phyloP scores from a whole-genome alignment of 331 rosid genomes.

The Erythrophleum ivorense region DNA sequence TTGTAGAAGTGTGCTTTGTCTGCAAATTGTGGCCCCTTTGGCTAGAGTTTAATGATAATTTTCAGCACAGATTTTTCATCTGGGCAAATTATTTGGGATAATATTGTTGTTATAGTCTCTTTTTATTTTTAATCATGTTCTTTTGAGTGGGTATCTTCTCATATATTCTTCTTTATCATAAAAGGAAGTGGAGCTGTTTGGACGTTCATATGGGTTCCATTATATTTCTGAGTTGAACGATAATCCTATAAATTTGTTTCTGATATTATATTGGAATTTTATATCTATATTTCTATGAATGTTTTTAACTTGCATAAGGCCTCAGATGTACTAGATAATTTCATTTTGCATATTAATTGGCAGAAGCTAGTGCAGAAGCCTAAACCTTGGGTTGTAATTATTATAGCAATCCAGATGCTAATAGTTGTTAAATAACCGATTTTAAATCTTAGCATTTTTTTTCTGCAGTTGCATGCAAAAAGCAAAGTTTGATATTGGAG shows the following conservation, averaged over 20 bases:
- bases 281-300: not conserved
- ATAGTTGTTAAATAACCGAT: not conserved
- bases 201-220: not conserved
- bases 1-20: too few relatives aligned
- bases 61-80: not conserved
- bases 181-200: not conserved
- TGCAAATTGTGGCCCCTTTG: not conserved
- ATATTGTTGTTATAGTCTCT: not conserved
- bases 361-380: not conserved
- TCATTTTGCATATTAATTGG: not conserved
- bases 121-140: not conserved
- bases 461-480: conserved; percentile 94
- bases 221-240: not conserved
- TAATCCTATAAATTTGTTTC: not conserved
- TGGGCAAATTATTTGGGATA: not conserved
- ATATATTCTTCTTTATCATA: not conserved
- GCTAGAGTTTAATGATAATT: not conserved
- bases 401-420: not conserved
- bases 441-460: conserved; percentile 29
- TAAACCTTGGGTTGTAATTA: not conserved
- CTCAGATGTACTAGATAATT: not conserved
- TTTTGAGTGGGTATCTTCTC: not conserved
- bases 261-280: not conserved
- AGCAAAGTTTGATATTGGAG: conserved; percentile 97
- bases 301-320: not conserved